Percentiles rank a stretch among this genome's conserved stretches.
Conservation (phyloP, 2,329 filamentous ascomycete genomes). For the Pseudocercospora pini-densiflorae region DNA sequence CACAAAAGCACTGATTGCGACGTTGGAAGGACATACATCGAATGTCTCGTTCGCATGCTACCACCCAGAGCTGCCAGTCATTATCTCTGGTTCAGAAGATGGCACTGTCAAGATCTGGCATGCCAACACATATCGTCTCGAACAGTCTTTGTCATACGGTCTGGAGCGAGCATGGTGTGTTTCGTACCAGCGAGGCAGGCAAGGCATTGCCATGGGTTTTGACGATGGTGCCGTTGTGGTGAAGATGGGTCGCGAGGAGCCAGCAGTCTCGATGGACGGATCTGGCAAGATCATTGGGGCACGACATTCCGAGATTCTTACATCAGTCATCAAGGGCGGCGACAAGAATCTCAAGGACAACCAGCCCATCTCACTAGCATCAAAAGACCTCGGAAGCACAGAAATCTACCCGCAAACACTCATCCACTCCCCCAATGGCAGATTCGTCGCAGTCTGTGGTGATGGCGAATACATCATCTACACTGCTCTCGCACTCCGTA, state of each 20-base stretch:
- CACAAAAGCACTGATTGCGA: constrained; percentile 94
- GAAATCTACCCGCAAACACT: constrained; percentile 97
- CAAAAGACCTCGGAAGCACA: constrained; percentile 93
- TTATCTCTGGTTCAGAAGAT: constrained; percentile 97
- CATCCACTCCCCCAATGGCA: constrained; percentile 92
- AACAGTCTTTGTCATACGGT: constrained; percentile 95
- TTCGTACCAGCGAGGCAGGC: constrained; percentile 90
- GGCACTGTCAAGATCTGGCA: constrained; percentile 99
- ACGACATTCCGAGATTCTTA: constrained; percentile 91
- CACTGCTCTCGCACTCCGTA: constrained; percentile 92
- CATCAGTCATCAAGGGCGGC: constrained; percentile 90
- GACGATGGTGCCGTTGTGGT: constrained; percentile 98
- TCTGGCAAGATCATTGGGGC: constrained; percentile 98
- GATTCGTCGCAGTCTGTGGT: constrained; percentile 87
- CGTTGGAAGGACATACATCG: constrained; percentile 93
- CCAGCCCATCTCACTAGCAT: constrained; percentile 80
- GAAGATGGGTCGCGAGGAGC: constrained; percentile 96
- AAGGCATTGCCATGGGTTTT: constrained; percentile 93
- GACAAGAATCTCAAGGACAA: constrained; percentile 87
- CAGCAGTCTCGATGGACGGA: constrained; percentile 94
- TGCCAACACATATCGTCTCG: constrained; percentile 93
- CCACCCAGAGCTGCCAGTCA: constrained; percentile 94
- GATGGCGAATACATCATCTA: constrained; percentile 99
- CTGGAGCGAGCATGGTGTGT: constrained; percentile 98
- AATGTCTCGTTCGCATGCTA: constrained; percentile 99